phyloP scores from a whole-genome alignment of 2,329 filamentous ascomycete genomes.

The Fusarium sp. region DNA sequence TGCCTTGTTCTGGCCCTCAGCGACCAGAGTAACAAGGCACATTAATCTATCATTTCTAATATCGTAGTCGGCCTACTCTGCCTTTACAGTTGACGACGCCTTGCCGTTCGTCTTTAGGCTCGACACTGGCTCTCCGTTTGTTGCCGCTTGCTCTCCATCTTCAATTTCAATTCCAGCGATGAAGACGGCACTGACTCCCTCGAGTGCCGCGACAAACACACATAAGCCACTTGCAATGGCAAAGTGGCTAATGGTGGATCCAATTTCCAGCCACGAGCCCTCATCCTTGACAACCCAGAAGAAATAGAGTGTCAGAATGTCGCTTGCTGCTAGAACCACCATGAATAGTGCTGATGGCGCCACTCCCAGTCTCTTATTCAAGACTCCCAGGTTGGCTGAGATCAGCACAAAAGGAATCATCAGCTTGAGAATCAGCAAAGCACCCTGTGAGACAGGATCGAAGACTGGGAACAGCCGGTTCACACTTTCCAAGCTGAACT shows the following conservation, averaged over 20 bases:
- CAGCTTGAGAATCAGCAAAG: constrained; percentile 87
- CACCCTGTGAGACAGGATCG: constrained; percentile 91
- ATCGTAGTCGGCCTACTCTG: constrained; percentile 7
- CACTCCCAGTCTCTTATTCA: constrained; percentile 86
- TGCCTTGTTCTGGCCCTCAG: background rate
- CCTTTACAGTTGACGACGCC: background rate
- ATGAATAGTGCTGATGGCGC: constrained; percentile 93
- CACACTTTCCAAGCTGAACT: constrained; percentile 93
- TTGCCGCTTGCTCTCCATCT: constrained; percentile 18
- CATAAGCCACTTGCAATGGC: constrained; percentile 90
- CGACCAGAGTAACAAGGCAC: background rate
- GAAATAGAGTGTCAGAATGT: constrained; percentile 93
- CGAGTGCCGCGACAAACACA: constrained; percentile 89
- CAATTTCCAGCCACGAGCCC: constrained; percentile 97
- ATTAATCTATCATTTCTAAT: background rate
- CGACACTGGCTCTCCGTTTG: constrained; percentile 1
- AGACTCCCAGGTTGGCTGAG: constrained; percentile 91
- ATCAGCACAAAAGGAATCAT: constrained; percentile 94
- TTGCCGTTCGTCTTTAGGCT: constrained; percentile 33
- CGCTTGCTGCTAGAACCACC: constrained; percentile 90
- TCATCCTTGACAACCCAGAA: constrained; percentile 98
- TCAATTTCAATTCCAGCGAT: constrained; percentile 82
- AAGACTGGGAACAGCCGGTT: constrained; percentile 90
- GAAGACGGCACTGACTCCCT: constrained; percentile 86
- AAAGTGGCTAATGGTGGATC: constrained; percentile 96